phyloP scores from a whole-genome alignment of 208 protist genomes.

The Acanthamoeba quina region DNA sequence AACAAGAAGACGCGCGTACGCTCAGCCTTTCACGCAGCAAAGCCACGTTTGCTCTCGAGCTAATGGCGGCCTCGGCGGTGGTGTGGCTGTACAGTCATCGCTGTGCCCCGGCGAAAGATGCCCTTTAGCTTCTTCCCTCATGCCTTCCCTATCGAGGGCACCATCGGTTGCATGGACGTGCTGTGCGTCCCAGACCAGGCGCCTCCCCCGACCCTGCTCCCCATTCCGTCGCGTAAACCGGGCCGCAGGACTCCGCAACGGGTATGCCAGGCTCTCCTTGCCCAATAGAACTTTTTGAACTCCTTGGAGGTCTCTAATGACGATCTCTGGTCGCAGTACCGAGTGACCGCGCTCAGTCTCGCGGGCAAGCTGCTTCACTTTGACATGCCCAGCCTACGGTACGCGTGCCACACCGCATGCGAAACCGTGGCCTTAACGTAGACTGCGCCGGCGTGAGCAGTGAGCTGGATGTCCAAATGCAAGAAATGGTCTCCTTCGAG shows the following conservation, averaged over 20 bases:
- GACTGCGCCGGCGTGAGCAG: background rate
- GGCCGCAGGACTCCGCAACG: background rate
- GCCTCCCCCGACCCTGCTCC: background rate
- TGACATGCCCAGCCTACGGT: conserved; percentile 10
- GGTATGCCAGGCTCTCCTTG: background rate
- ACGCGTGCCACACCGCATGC: background rate
- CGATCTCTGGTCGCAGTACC: background rate
- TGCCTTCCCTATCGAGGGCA: background rate
- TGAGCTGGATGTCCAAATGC: conserved; percentile 7
- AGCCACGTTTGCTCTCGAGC: background rate
- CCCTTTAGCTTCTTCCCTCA: conserved; percentile 38
- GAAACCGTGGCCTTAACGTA: background rate
- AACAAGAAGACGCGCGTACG: background rate
- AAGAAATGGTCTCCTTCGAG: conserved; percentile 3
- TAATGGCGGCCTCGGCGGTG: background rate
- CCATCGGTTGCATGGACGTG: background rate
- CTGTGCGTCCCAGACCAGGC: too few relatives aligned
- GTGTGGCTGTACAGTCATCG: background rate
- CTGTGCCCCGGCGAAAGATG: background rate
- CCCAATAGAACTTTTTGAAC: background rate
- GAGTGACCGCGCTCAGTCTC: background rate
- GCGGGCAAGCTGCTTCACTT: conserved; percentile 23
- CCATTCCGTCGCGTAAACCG: background rate
- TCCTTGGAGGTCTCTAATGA: too few relatives aligned
- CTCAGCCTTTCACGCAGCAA: too few relatives aligned